Base-by-base conservation (phyloP, 2,329 filamentous ascomycete species). In the Sordariomycetes sp. region DNA sequence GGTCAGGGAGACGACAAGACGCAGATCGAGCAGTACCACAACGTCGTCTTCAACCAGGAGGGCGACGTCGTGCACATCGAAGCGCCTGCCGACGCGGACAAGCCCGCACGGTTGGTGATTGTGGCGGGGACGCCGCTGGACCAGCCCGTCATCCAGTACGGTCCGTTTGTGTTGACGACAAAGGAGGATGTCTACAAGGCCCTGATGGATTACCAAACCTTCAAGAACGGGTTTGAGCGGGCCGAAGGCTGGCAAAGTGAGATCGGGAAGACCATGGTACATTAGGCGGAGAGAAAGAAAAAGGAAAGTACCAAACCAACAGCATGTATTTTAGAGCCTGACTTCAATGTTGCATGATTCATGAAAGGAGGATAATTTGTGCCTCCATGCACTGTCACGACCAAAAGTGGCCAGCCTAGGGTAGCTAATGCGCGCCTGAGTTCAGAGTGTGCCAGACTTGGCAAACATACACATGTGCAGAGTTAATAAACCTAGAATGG, bases 141-240 rank as follows among this genome's bases (percentile, higher is more conserved):
- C 46, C 85, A 92, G 59, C 72, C 79, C 26, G 72, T 92, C 23
- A 79, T 90, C 21, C 85, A 92, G 63, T 88, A 90, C 47, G 86
- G 85, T 0, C 85, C 86, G 1, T 92, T 92, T 51, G 86, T 92
- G n/a, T 59, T 87, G 39, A 86, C 64, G 39, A 75, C 70, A 27
- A 66, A 81, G 51, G 77, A 83, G 34, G 77, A 83, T 44, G 80
- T 90, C 4, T 78, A 82, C 48, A 71, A 90, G 63, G 83, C 85
- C 2, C 68, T 92, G 57, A 61, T 75, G 46, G 84, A 92, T 54
- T 92, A 77, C 49, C 80, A 84, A 59, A 76, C 68, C 11, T 68
- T 75, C 42, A 66, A 70, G 24, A 88, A 90, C 55, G 85, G 85
- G 5, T 92, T 92, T 46, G 86, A 92, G 63, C 68, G 83, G 41